Evolutionary conservation across 2,329 filamentous ascomycete species (phyloP).

Genomic region (Aspergillus spinulosporus): DNA sequence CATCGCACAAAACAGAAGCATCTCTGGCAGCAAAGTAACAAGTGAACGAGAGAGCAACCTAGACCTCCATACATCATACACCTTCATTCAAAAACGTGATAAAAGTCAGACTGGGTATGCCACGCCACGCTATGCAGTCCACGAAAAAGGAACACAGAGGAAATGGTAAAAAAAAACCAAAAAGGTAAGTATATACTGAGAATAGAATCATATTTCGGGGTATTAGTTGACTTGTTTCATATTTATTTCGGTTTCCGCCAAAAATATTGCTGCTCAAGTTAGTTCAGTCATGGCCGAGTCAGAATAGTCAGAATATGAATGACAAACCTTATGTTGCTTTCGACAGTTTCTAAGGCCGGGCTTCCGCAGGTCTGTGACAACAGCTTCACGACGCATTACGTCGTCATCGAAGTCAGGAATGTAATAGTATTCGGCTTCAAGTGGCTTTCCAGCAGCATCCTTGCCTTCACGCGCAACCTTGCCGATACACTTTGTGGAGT

Average conservation of each 20-base stretch:
- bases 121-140: slow-evolving; percentile 47
- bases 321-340: slow-evolving; percentile 91
- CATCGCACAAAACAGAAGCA: slow-evolving; percentile 5
- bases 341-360: slow-evolving; percentile 85
- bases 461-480: slow-evolving; percentile 89
- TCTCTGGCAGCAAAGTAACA: slow-evolving; percentile 9
- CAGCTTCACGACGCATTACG: slow-evolving; percentile 72
- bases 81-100: slow-evolving; percentile 25
- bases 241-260: slow-evolving; percentile 63
- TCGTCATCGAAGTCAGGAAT: slow-evolving; percentile 83
- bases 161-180: slow-evolving; percentile 17
- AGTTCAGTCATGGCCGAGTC: slow-evolving; percentile 16
- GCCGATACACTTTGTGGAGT: slow-evolving; percentile 75
- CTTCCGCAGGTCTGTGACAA: slow-evolving; percentile 82
- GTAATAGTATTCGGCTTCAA: slow-evolving; percentile 98
- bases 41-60: slow-evolving; percentile 13
- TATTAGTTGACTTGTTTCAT: slow-evolving; percentile 9
- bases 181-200: slow-evolving; percentile 39
- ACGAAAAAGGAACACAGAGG: slow-evolving; percentile 23
- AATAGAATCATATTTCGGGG: slow-evolving; percentile 20
- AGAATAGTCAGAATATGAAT: neutral
- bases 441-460: slow-evolving; percentile 86
- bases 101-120: slow-evolving; percentile 39
- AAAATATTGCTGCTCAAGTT: slow-evolving; percentile 63
- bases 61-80: slow-evolving; percentile 24